Base-by-base conservation (phyloP, 805 yeast species). In the Candida mattraensis region DNA sequence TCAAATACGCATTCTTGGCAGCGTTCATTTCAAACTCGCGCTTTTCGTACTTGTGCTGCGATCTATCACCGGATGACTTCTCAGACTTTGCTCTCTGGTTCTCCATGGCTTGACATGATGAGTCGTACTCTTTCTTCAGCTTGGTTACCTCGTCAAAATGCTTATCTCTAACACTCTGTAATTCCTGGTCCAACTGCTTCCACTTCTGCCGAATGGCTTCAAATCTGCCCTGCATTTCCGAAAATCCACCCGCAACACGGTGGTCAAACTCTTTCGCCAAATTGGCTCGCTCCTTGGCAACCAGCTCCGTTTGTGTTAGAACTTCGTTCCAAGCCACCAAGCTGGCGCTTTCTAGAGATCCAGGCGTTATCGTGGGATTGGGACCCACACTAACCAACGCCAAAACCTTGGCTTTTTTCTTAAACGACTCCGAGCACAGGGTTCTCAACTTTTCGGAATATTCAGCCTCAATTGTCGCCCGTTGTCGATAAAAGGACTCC, bases 301-400 rank as follows among this genome's bases (percentile, higher is more conserved):
- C 74, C 16, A 72, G 65, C 60, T 89, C 97, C 1, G 96, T 86
- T 54, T 87, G 93, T 3, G 83, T 72, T 40, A 91, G 70, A 5
- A 89, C 75, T 45, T 87, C 95, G 28, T 76, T 87, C 99, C 99
- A 91, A 2, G 95, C 76, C 9, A 86, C 95, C 44, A 89, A 64
- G 11, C 85, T 70, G 0, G 96, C 95, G 45, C 85, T 74, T 56
- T 93, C 98, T 32, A 91, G 67, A 0, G 97, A 87, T 0, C 99
- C 99, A 0, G 99, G 98, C 0, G 99, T 93, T 27, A 86, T 75
- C 26, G 79, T 74, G 0, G 99, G 99, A 12, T 76, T 75, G 42
- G 87, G 95, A 17, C 99, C 99, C 2, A 93, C 99, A 28, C 89
- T 78, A 18, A 93, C 61, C 10, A 64, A 58, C 0, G 91, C 76